Conservation (phyloP, 306 rosid genomes). For the Pyrus pyrifolia region DNA sequence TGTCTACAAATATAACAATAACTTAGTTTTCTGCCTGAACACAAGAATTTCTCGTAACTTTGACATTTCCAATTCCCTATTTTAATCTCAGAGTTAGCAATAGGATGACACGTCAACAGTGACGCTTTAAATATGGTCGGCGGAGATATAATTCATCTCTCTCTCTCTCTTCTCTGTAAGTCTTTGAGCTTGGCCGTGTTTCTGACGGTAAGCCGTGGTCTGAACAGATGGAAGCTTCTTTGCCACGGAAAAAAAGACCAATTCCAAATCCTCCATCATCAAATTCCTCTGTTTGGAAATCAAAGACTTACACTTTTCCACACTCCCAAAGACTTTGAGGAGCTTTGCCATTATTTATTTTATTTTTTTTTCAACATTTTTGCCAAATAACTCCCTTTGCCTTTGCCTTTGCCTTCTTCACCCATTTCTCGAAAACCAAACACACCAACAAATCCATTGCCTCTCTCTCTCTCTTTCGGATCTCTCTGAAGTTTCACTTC, state of each 20-base stretch:
- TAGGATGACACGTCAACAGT: constrained; percentile 7
- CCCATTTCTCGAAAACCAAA: background rate
- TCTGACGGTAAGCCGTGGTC: background rate
- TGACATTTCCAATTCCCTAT: too few species aligned
- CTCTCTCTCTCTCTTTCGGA: background rate
- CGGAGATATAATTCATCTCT: constrained; percentile 3
- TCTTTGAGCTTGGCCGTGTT: constrained; percentile 5
- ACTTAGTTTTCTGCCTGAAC: rapidly evolving
- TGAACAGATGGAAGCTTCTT: constrained; percentile 1
- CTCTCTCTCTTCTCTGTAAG: background rate
- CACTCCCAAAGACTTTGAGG: background rate
- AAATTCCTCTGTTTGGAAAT: background rate
- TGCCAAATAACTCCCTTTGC: background rate
- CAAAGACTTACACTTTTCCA: background rate
- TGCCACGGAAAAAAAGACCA: constrained; percentile 10
- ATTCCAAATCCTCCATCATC: background rate
- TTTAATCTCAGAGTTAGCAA: background rate
- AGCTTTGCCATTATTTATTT: background rate
- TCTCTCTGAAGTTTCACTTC: background rate
- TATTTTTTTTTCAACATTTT: background rate
- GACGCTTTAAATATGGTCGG: constrained; percentile 24
- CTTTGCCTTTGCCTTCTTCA: background rate
- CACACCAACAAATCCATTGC: background rate
- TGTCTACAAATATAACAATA: too few species aligned
- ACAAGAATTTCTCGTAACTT: background rate